phyloP scores from a whole-genome alignment of 495 filamentous ascomycete genomes.

The Penicillium maclennaniae region DNA sequence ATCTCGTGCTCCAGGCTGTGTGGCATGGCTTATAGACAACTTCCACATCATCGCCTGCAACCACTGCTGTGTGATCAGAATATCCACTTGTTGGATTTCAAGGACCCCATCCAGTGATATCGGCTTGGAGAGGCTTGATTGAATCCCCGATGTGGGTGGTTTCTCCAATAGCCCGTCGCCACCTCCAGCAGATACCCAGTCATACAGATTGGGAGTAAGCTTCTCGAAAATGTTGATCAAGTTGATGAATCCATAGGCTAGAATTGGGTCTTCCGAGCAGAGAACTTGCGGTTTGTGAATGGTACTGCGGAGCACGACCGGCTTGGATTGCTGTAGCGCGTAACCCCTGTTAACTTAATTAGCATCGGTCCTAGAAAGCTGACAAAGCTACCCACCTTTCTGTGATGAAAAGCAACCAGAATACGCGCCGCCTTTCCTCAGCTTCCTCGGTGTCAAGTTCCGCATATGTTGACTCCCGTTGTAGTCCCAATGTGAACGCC shows the following conservation, averaged over 20 bases:
- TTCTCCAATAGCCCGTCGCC: conserved; percentile 35
- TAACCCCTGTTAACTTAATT: conserved; percentile 30
- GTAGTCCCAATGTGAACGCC: conserved; percentile 55
- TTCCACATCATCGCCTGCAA: conserved; percentile 60
- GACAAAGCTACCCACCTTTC: conserved; percentile 41
- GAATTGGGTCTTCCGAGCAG: conserved; percentile 43
- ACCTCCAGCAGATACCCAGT: conserved; percentile 40
- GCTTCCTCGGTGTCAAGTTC: conserved; percentile 43
- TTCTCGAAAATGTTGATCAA: conserved; percentile 51
- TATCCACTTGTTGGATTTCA: conserved; percentile 58
- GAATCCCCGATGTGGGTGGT: conserved; percentile 37
- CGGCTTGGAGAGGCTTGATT: conserved; percentile 37
- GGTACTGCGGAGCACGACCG: conserved; percentile 51
- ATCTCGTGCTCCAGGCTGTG: conserved; percentile 41
- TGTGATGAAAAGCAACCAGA: conserved; percentile 62
- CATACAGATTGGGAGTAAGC: conserved; percentile 40
- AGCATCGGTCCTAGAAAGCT: not conserved
- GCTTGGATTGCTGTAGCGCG: conserved; percentile 51
- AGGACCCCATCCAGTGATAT: conserved; percentile 44
- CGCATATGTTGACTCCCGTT: conserved; percentile 53
- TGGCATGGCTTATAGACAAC: conserved; percentile 50
- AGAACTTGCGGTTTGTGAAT: conserved; percentile 45
- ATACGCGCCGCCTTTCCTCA: conserved; percentile 53
- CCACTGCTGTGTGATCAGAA: conserved; percentile 61
- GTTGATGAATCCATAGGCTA: conserved; percentile 51